Evolutionary conservation across 768 basidiomycete species (phyloP), one percentile per base, ranked within the genome.

Genomic region (Lyophyllum atratum): DNA sequence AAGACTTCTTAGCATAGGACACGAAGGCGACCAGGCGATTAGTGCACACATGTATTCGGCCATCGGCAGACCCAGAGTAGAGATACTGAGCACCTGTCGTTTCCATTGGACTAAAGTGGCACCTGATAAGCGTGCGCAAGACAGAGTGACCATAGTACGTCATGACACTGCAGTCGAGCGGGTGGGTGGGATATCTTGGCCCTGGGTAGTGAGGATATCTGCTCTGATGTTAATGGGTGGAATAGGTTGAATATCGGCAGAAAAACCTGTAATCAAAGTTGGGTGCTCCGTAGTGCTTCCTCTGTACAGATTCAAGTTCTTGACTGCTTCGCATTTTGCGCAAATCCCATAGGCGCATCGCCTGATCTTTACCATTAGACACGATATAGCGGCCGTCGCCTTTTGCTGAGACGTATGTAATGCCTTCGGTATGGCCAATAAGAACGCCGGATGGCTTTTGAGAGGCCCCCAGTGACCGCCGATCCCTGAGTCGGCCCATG

Each of bases 321-420:
- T 76, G 69, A 64, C 81, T 88, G 58, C 79, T 86, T 40, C 87
- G 80, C 96, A 98, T 98, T 73, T 89, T 94, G 48, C 96, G 86
- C 44, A 98, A 76, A 72, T 98, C 96, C 91, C 96, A 98, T 22
- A 98, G 73, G 7, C 94, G 86, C 49, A 94, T 76, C 1, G 91
- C 85, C 65, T 98, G 95, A 68, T 98, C 96, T 72, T 98, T 98
- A 34, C 94, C 94, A 66, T 98, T 98, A 17, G 93, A 95, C 44
- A 98, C 87, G 45, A 96, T 77, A 68, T 98, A 98, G 57, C 96
- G 87, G 9, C 96, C 96, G 66, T 98, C 96, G 5, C 96, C 96
- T 65, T 97, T 98, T 1, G 96, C 89, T 31, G 93, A 90, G 14
- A 97, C 94, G 61, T 93, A 92, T 5, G 96, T 95, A 55, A 98